A percentile compares a stretch with the other conserved stretches of the same genome.
These are phyloP conservation scores for Penicillium expansum DNA, from an alignment of 2,329 filamentous ascomycete species.

Conservation along the genomic window DNA sequence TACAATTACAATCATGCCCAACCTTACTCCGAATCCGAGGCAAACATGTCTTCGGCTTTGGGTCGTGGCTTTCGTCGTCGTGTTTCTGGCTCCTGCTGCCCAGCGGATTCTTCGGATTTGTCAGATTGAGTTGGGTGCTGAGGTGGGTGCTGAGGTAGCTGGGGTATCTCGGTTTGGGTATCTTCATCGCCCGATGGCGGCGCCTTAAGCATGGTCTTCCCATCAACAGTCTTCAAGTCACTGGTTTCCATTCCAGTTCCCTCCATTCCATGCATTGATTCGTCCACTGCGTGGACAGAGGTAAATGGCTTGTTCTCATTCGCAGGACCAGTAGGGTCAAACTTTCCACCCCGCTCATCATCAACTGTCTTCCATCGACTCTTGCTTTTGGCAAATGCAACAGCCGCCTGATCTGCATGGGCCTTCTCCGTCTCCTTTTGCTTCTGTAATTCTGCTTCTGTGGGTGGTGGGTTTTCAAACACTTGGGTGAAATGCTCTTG, in stretches of 20 bases:
- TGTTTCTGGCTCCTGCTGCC: conserved; percentile 26
- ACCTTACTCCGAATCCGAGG: conserved; percentile 58
- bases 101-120: conserved; percentile 20
- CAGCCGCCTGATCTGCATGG: conserved; percentile 39
- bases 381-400: conserved; percentile 42
- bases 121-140: conserved; percentile 6
- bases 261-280: conserved; percentile 26
- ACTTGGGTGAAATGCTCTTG: conserved; percentile 68
- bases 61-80: conserved; percentile 58
- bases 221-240: conserved; percentile 42
- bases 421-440: conserved; percentile 41
- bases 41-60: conserved; percentile 84
- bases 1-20: conserved; percentile 17
- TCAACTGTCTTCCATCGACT: conserved; percentile 49
- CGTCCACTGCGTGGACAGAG: conserved; percentile 26
- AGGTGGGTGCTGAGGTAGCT: conserved; percentile 3
- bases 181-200: conserved; percentile 23
- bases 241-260: conserved; percentile 48
- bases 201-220: conserved; percentile 40
- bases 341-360: conserved; percentile 36
- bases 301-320: conserved; percentile 28
- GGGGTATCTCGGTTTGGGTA: conserved; percentile 18
- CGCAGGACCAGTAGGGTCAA: conserved; percentile 27
- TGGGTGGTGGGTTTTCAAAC: conserved; percentile 69
- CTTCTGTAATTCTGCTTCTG: conserved; percentile 44